These are phyloP conservation scores for Leptographium lundbergii DNA, from an alignment of 2,329 filamentous ascomycete species.

Conservation along the genomic window DNA sequence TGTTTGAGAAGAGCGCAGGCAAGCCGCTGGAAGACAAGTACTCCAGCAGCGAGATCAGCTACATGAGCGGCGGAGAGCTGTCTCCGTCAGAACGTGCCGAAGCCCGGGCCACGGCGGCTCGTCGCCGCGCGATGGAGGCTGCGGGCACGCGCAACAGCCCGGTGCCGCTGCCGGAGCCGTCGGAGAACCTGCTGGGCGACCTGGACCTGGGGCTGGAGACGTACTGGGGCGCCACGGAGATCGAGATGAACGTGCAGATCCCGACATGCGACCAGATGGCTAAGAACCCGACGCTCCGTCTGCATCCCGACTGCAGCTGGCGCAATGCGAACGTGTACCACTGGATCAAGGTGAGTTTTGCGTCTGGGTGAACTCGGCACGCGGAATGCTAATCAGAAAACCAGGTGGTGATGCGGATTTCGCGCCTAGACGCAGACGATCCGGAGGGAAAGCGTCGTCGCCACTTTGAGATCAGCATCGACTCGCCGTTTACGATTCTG, in stretches of 20 bases:
- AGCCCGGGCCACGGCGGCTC: slow-evolving; percentile 32
- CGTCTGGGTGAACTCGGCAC: slow-evolving; percentile 18
- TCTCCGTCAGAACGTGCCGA: slow-evolving; percentile 33
- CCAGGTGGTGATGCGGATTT: slow-evolving; percentile 85
- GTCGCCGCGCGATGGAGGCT: slow-evolving; percentile 42
- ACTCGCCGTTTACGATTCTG: slow-evolving; percentile 86
- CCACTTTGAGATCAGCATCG: slow-evolving; percentile 93
- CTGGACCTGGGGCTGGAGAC: slow-evolving; percentile 56
- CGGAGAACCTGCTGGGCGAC: slow-evolving; percentile 68
- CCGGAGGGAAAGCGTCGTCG: slow-evolving; percentile 59
- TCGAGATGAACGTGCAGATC: slow-evolving; percentile 87
- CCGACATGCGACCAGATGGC: slow-evolving; percentile 82
- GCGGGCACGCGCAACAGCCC: slow-evolving; percentile 25
- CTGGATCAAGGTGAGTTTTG: slow-evolving; percentile 78
- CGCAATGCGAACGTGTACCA: slow-evolving; percentile 89
- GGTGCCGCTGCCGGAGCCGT: slow-evolving; percentile 34
- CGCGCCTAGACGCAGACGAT: slow-evolving; percentile 67
- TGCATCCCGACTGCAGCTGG: slow-evolving; percentile 88
- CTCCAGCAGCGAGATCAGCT: slow-evolving; percentile 61
- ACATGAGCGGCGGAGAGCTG: slow-evolving; percentile 71
- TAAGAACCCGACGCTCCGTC: slow-evolving; percentile 48
- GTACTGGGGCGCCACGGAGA: slow-evolving; percentile 78
- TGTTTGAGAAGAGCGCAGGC: slow-evolving; percentile 82
- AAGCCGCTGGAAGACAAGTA: slow-evolving; percentile 61
- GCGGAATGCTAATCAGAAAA: slow-evolving; percentile 36